Evolutionary conservation across 73 alveolate species (phyloP).

Genomic region (Stentor roeselii): DNA sequence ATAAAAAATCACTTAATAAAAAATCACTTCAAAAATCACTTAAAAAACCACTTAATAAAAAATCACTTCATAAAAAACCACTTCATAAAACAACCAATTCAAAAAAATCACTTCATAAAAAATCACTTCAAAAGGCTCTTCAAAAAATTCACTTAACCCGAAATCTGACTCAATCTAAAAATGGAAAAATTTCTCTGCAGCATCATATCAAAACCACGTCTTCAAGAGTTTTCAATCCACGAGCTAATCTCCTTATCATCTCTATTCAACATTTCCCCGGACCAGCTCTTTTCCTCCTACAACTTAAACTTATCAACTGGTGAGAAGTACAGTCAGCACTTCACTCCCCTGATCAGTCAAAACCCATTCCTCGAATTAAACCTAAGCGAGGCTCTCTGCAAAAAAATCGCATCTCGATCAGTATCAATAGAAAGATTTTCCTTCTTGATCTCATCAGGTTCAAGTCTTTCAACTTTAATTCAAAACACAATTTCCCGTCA

Average conservation of each 20-base stretch:
- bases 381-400: conserved; percentile 35
- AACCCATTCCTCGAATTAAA: conserved; percentile 58
- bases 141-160: too few species aligned
- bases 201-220: neutral
- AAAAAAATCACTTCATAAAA: too few species aligned
- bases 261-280: neutral
- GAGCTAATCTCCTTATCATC: conserved; percentile 1
- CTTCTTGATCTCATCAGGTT: conserved; percentile 24
- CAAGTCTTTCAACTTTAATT: conserved; percentile 32
- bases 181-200: neutral
- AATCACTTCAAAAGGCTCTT: too few species aligned
- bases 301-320: conserved; percentile 18
- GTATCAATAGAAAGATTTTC: conserved; percentile 48
- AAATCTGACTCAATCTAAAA: too few species aligned
- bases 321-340: conserved; percentile 24
- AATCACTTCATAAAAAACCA: too few species aligned
- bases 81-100: too few species aligned
- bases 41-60: too few species aligned
- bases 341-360: neutral
- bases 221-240: neutral
- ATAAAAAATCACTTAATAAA: too few species aligned
- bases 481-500: conserved; percentile 15
- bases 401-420: conserved; percentile 44
- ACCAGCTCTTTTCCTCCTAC: conserved; percentile 21
- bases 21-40: too few species aligned